Percentiles rank a stretch among this genome's conserved stretches.
Conservation (phyloP, 139 green algal species). For the Spirogloea muscicola region DNA sequence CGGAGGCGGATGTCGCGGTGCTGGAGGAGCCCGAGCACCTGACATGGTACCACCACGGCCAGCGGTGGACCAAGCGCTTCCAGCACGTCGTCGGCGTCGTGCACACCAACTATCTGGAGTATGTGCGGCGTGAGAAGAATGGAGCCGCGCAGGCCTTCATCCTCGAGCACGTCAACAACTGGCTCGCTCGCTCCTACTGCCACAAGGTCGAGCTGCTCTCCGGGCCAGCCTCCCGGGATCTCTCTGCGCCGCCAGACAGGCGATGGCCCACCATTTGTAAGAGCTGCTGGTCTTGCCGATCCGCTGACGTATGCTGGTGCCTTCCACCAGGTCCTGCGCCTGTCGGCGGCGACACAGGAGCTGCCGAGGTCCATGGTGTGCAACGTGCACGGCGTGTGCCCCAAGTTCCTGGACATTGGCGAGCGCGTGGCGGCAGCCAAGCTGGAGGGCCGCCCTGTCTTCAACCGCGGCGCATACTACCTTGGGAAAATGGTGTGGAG, state of each 20-base stretch:
- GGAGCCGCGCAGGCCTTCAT: constrained; percentile 68
- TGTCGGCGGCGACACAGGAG: constrained; percentile 91
- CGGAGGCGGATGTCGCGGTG: constrained; percentile 91
- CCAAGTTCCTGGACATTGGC: constrained; percentile 81
- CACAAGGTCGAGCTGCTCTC: constrained; percentile 92
- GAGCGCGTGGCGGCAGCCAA: constrained; percentile 39
- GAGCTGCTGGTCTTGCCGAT: too few species aligned
- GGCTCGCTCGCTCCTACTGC: constrained; percentile 80
- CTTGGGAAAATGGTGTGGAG: constrained; percentile 94
- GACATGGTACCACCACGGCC: constrained; percentile 97
- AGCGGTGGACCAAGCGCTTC: constrained; percentile 96
- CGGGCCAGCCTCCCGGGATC: background rate
- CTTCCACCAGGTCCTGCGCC: constrained; percentile 73
- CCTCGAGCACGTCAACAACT: constrained; percentile 72
- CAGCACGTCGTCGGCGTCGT: constrained; percentile 92
- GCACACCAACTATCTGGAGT: constrained; percentile 99
- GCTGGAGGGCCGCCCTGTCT: constrained; percentile 26
- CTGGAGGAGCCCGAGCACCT: constrained; percentile 99
- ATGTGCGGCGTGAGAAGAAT: constrained; percentile 74
- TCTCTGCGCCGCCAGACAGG: background rate
- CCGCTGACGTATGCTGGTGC: too few species aligned
- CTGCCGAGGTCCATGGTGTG: constrained; percentile 79
- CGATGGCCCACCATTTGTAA: too few species aligned
- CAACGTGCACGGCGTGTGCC: constrained; percentile 93
- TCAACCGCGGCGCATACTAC: constrained; percentile 87